Evolutionary conservation across 2,329 filamentous ascomycete species (phyloP).

Genomic region (Zasmidium cellare): DNA sequence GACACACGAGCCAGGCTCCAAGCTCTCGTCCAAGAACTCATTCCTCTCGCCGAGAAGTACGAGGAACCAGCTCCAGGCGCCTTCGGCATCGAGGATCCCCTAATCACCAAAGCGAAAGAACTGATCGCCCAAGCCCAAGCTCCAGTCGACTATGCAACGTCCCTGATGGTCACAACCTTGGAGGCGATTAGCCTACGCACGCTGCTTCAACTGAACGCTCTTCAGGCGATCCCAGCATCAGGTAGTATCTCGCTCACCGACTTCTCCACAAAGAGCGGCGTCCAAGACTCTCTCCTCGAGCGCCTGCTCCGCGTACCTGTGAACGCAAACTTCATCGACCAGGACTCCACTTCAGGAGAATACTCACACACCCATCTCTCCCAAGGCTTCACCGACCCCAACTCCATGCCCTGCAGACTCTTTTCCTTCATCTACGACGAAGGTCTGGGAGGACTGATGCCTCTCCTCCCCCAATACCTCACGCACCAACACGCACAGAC

Average conservation of each 20-base stretch:
- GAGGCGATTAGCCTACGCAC: neutral
- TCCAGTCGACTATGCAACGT: neutral
- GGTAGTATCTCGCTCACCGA: neutral
- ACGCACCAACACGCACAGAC: neutral
- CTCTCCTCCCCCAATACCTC: neutral
- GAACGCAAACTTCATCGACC: neutral
- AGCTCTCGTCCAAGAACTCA: neutral
- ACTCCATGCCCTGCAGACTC: neutral
- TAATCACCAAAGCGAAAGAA: neutral
- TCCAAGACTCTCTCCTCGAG: neutral
- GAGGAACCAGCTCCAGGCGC: neutral
- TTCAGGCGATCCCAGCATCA: neutral
- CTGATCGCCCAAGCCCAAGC: neutral
- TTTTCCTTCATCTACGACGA: neutral
- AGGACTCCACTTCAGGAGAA: neutral
- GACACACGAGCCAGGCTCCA: neutral
- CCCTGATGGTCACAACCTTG: neutral
- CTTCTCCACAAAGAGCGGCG: neutral
- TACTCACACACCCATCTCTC: neutral
- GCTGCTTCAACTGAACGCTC: neutral
- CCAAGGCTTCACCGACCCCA: neutral
- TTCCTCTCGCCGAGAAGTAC: neutral
- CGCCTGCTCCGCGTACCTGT: neutral
- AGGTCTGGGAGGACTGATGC: neutral
- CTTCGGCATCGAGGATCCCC: neutral